A percentile compares a stretch with the other conserved stretches of the same genome.
Evolutionary conservation across 2,329 filamentous ascomycete species (phyloP).

Genomic region (Fonsecaea multimorphosa): DNA sequence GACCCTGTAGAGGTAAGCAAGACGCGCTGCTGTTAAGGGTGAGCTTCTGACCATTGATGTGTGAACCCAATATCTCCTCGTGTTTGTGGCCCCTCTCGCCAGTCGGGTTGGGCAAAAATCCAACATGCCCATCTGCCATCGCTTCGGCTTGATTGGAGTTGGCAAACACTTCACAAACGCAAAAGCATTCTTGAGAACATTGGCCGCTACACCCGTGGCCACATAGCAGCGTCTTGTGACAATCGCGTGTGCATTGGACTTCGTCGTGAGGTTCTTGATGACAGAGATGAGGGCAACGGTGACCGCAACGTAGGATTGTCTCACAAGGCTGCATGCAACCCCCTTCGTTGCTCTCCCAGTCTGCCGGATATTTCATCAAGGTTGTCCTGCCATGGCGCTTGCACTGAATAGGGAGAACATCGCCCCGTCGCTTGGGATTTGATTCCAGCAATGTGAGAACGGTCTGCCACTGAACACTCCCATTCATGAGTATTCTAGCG

Average conservation of each 20-base stretch:
- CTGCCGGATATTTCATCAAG: constrained; percentile 51
- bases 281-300: constrained; percentile 59
- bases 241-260: constrained; percentile 47
- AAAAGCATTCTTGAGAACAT: constrained; percentile 34
- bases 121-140: neutral
- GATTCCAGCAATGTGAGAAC: constrained; percentile 54
- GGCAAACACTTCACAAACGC: constrained; percentile 31
- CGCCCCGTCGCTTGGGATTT: constrained; percentile 50
- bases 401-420: constrained; percentile 69
- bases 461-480: constrained; percentile 59
- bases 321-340: constrained; percentile 60
- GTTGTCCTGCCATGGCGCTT: constrained; percentile 61
- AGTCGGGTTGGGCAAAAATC: neutral
- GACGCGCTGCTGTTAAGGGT: constrained; percentile 23
- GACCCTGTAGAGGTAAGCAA: constrained; percentile 31
- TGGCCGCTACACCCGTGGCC: constrained; percentile 32
- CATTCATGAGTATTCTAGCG: constrained; percentile 57
- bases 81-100: neutral
- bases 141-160: constrained; percentile 13
- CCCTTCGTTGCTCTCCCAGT: constrained; percentile 60
- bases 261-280: constrained; percentile 50
- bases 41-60: constrained; percentile 26
- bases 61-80: constrained; percentile 4
- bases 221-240: constrained; percentile 39
- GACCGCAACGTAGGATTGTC: constrained; percentile 56